Conservation (phyloP, 2,329 filamentous ascomycete genomes). For the Botrytis fragariae region DNA sequence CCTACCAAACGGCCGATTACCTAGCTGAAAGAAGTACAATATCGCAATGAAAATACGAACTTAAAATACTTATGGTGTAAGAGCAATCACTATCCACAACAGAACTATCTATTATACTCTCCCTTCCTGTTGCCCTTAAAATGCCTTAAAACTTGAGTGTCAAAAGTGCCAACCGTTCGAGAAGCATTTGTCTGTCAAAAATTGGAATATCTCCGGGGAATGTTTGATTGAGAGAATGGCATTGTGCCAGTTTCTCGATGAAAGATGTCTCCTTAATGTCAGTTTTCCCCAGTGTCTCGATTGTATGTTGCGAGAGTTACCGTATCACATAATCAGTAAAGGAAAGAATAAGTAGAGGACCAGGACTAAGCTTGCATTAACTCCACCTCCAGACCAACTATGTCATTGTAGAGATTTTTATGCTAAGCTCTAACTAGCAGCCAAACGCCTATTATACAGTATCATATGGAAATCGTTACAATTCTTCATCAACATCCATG, state of each 20-base stretch:
- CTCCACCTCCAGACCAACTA: conserved; percentile 18
- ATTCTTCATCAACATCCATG: conserved; percentile 39
- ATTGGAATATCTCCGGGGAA: not conserved
- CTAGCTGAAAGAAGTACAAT: not conserved
- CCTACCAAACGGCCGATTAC: not conserved
- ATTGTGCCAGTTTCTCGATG: not conserved
- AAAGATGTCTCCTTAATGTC: too few relatives aligned
- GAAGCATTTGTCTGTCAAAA: not conserved
- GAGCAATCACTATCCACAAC: not conserved
- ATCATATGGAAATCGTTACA: conserved; percentile 48
- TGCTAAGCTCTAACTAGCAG: conserved; percentile 26
- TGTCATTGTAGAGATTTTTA: conserved; percentile 22
- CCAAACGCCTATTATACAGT: conserved; percentile 40
- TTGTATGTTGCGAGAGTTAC: not conserved
- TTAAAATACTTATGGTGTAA: not conserved
- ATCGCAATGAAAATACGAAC: not conserved
- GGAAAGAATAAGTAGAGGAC: not conserved
- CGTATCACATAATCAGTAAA: not conserved
- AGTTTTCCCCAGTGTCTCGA: not conserved
- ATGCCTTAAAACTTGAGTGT: not conserved
- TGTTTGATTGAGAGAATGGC: not conserved
- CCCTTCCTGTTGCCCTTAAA: not conserved
- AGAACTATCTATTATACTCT: not conserved
- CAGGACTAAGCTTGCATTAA: conserved; percentile 20
- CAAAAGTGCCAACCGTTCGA: not conserved